Evolutionary conservation across 306 rosid genomes (phyloP).

Genomic region (Boehmeria nivea): DNA sequence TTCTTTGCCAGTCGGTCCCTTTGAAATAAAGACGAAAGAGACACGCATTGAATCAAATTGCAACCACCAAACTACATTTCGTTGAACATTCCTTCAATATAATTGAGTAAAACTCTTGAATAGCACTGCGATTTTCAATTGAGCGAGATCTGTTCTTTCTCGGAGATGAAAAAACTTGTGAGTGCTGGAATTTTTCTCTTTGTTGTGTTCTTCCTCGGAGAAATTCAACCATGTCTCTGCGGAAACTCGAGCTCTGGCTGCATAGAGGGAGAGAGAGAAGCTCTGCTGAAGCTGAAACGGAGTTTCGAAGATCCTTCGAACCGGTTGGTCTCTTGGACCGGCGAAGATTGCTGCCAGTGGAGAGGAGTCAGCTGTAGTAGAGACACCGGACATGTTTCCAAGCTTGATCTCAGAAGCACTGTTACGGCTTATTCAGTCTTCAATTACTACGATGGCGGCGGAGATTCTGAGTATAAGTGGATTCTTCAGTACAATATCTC

Average conservation of each 20-base stretch:
- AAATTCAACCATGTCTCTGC: background rate
- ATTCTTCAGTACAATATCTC: too few relatives aligned
- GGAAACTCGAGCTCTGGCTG: background rate
- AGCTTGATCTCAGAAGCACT: background rate
- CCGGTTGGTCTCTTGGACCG: background rate
- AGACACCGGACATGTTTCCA: background rate
- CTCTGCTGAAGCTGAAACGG: background rate
- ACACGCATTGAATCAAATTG: too few relatives aligned
- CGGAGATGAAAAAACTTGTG: background rate
- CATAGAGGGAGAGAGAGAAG: background rate
- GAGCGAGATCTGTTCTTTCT: too few relatives aligned
- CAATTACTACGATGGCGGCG: too few relatives aligned
- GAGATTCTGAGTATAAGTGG: too few relatives aligned
- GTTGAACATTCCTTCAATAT: too few relatives aligned
- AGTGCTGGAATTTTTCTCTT: background rate
- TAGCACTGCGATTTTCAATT: too few relatives aligned
- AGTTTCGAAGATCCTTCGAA: background rate
- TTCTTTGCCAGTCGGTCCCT: too few relatives aligned
- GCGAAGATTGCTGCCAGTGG: background rate
- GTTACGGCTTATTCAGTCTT: too few relatives aligned
- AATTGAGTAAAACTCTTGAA: too few relatives aligned
- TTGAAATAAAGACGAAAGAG: too few relatives aligned
- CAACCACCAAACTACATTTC: too few relatives aligned
- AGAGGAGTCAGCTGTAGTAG: background rate
- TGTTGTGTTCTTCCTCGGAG: background rate